phyloP scores from a whole-genome alignment of 2,329 filamentous ascomycete genomes.

The Sporothrix protearum region DNA sequence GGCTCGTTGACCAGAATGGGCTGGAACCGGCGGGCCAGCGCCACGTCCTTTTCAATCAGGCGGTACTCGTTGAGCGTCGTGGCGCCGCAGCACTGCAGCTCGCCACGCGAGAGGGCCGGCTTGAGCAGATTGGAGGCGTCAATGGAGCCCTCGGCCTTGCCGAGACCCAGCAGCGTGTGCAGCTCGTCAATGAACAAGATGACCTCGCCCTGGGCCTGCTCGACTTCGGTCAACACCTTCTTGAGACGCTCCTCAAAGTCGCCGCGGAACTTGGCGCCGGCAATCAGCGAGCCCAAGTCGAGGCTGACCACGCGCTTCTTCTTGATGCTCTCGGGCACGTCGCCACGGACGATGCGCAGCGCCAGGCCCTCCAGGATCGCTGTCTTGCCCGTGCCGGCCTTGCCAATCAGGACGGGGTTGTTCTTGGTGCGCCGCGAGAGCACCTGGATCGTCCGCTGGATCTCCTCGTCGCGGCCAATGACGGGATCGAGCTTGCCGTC shows the following conservation, averaged over 20 bases:
- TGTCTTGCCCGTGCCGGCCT: slow-evolving; percentile 89
- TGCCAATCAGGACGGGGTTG: slow-evolving; percentile 90
- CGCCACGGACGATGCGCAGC: slow-evolving; percentile 82
- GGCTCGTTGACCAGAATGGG: slow-evolving; percentile 93
- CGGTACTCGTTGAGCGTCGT: slow-evolving; percentile 92
- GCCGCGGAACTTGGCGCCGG: slow-evolving; percentile 90
- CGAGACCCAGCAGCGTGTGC: slow-evolving; percentile 84
- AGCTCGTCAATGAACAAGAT: slow-evolving; percentile 96
- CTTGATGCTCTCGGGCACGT: slow-evolving; percentile 94
- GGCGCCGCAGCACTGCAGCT: slow-evolving; percentile 91
- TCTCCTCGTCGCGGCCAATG: slow-evolving; percentile 87
- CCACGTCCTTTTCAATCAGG: slow-evolving; percentile 92
- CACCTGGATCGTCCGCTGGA: slow-evolving; percentile 91
- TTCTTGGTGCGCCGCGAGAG: slow-evolving; percentile 92
- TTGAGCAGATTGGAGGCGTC: slow-evolving; percentile 95
- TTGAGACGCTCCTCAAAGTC: slow-evolving; percentile 96
- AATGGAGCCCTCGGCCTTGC: slow-evolving; percentile 93
- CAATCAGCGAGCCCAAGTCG: slow-evolving; percentile 88
- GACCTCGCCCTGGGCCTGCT: slow-evolving; percentile 81
- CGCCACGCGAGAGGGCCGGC: slow-evolving; percentile 85
- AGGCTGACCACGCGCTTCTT: slow-evolving; percentile 85
- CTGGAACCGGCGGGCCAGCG: slow-evolving; percentile 87
- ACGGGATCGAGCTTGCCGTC: slow-evolving; percentile 93
- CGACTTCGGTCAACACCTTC: slow-evolving; percentile 83
- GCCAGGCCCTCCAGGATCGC: slow-evolving; percentile 88